Percentiles rank a stretch among this genome's conserved stretches.
phyloP scores from a whole-genome alignment of 1,284 basidiomycete genomes.

The Cutaneotrichosporon sp. region DNA sequence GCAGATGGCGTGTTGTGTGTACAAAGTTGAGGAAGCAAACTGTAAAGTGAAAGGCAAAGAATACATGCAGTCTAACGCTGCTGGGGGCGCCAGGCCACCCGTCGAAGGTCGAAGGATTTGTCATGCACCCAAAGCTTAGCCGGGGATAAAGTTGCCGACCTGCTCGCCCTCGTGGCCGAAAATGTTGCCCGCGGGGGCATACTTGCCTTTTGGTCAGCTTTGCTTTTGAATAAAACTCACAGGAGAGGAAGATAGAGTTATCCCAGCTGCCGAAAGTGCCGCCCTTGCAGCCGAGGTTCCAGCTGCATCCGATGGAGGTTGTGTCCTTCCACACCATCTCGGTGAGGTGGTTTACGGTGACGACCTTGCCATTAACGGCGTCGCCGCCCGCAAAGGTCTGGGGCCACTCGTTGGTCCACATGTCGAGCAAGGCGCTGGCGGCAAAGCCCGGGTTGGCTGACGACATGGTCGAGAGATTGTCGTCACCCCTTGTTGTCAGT shows the following conservation, averaged over 20 bases:
- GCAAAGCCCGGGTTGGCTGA: background rate
- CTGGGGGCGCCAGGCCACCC: background rate
- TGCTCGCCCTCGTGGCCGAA: background rate
- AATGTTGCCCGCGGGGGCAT: background rate
- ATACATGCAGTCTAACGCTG: constrained; percentile 1
- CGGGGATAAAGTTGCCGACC: background rate
- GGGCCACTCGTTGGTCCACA: constrained; percentile 17
- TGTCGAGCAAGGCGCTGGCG: background rate
- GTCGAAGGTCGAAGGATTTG: background rate
- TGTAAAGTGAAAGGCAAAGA: background rate
- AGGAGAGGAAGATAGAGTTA: background rate
- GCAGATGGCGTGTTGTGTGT: background rate
- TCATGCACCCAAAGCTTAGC: background rate
- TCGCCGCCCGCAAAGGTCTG: constrained; percentile 33
- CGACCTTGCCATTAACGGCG: constrained; percentile 20
- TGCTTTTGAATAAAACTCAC: background rate
- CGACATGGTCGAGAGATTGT: background rate
- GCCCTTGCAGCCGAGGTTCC: constrained; percentile 9
- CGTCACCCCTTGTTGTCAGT: background rate
- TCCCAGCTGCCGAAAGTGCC: background rate
- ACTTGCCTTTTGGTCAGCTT: background rate
- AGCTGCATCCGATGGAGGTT: constrained; percentile 41
- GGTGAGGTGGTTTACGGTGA: constrained; percentile 38
- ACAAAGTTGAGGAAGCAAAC: background rate
- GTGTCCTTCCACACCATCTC: constrained; percentile 47